phyloP scores from a whole-genome alignment of 495 filamentous ascomycete species.

The Paragyromitra xinjiangensis region DNA sequence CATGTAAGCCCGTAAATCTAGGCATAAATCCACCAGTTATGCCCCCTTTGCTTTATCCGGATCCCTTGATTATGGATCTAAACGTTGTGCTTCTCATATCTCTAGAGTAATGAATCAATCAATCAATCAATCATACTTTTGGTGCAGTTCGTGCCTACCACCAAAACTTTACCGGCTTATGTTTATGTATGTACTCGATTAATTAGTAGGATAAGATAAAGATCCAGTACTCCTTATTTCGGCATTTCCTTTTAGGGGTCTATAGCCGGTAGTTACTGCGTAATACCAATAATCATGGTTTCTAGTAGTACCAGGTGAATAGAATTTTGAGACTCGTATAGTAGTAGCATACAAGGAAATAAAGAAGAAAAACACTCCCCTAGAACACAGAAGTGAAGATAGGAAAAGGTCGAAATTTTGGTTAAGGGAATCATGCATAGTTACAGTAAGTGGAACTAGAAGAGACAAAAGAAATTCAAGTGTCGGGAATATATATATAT shows the following conservation, averaged over 20 bases:
- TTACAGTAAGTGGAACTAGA: constrained; percentile 4
- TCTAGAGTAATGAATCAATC: no score
- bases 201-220: no score
- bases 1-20: no score
- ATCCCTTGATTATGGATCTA: no score
- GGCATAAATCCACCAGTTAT: no score
- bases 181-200: no score
- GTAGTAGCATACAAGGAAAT: not conserved
- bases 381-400: not conserved
- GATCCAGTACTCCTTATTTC: not conserved
- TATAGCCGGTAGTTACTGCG: not conserved
- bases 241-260: not conserved
- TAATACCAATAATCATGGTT: not conserved
- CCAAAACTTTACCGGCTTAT: no score
- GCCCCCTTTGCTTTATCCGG: no score
- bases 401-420: constrained; percentile 13
- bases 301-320: not conserved
- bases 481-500: constrained; percentile 14
- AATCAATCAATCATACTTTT: no score
- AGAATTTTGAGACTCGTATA: not conserved
- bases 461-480: constrained; percentile 5
- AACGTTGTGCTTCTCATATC: no score
- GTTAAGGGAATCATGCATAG: constrained; percentile 25
- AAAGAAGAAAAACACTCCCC: not conserved
- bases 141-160: no score